Conservation (phyloP, 345 rosid species). For the Rhodamnia argentea region DNA sequence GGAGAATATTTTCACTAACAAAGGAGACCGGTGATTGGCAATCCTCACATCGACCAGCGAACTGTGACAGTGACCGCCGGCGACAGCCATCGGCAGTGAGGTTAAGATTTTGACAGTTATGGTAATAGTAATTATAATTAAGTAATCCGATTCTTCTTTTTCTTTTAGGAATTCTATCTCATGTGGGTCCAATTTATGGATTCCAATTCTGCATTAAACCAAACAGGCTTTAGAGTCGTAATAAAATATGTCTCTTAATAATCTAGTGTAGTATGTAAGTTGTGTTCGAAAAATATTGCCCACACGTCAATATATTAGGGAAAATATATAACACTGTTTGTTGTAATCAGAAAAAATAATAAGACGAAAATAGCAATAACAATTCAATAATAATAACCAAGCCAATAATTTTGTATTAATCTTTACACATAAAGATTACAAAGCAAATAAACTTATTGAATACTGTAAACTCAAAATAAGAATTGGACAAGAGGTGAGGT, state of each 20-base stretch:
- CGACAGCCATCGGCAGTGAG: not conserved
- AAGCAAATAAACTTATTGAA: no score
- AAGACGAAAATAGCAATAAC: no score
- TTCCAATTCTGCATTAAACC: not conserved
- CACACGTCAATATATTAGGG: no score
- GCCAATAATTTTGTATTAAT: no score
- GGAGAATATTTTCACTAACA: not conserved
- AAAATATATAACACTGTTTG: no score
- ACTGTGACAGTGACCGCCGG: not conserved
- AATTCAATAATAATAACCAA: no score
- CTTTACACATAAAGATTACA: no score
- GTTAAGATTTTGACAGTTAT: not conserved
- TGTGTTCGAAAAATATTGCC: no score
- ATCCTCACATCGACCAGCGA: not conserved
- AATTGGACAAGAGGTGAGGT: no score
- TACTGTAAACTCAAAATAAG: no score
- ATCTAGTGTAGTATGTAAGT: not conserved
- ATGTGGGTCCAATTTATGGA: not conserved
- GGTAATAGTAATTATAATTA: not conserved
- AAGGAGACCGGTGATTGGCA: not conserved
- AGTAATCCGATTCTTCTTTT: not conserved
- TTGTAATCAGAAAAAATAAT: no score
- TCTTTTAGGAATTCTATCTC: not conserved
- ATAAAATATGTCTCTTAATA: not conserved
- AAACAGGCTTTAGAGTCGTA: not conserved